Conservation (phyloP, 352 stramenopile species). For the Phytophthora agathidicida region DNA sequence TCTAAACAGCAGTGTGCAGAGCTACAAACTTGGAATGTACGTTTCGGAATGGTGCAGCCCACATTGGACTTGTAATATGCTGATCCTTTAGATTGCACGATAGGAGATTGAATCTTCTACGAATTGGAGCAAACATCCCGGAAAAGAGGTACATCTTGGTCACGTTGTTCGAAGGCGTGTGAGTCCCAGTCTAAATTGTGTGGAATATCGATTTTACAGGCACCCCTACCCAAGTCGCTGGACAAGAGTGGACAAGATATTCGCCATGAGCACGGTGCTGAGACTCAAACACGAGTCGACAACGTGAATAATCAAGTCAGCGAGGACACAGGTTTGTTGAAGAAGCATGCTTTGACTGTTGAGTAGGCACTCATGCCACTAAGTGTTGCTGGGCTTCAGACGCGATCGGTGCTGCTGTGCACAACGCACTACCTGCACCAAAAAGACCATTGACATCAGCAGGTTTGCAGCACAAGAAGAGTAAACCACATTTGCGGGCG, state of each 20-base stretch:
- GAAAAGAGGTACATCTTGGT: background rate
- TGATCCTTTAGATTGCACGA: background rate
- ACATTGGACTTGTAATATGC: no score
- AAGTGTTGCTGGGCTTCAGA: background rate
- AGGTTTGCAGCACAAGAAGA: constrained; percentile 16
- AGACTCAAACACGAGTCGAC: background rate
- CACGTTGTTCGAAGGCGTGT: background rate
- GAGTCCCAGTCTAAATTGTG: background rate
- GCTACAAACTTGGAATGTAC: constrained; percentile 43
- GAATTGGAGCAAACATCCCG: constrained; percentile 13
- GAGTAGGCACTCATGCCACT: no score
- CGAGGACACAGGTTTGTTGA: constrained; percentile 14
- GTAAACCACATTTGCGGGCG: constrained; percentile 10
- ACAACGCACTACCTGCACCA: constrained; percentile 26
- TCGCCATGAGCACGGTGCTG: no score
- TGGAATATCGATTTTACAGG: constrained; percentile 1
- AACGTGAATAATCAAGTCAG: constrained; percentile 10
- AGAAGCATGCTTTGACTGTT: background rate
- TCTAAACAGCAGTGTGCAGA: constrained; percentile 40
- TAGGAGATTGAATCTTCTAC: constrained; percentile 35
- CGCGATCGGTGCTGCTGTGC: constrained; percentile 11
- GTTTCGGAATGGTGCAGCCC: no score
- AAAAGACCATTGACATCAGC: constrained; percentile 25
- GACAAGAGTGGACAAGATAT: constrained; percentile 2
- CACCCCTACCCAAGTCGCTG: constrained; percentile 18